Evolutionary conservation across 768 basidiomycete genomes (phyloP).

Genomic region (Grammothele lineata): DNA sequence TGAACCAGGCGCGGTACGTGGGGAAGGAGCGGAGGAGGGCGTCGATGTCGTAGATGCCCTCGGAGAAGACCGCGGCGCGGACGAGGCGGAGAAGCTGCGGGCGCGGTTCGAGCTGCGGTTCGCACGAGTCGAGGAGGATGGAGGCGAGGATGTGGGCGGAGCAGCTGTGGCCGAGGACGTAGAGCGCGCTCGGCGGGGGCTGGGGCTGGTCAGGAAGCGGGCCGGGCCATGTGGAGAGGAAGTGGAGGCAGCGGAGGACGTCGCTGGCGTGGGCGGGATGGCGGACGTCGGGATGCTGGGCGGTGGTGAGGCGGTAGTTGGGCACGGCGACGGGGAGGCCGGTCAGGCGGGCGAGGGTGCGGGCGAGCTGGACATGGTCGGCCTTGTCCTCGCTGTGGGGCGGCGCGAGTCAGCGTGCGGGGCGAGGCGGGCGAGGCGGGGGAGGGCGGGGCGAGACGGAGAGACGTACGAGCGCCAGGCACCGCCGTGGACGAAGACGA

Average conservation of each 20-base stretch:
- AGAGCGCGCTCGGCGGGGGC: constrained; percentile 36
- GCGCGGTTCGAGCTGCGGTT: constrained; percentile 39
- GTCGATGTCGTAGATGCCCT: constrained; percentile 78
- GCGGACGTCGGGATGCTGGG: constrained; percentile 33
- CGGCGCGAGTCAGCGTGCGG: too few species aligned
- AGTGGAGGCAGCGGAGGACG: constrained; percentile 55
- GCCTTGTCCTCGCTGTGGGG: constrained; percentile 75
- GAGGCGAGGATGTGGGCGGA: constrained; percentile 76
- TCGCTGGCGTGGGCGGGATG: constrained; percentile 76
- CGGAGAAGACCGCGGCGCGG: constrained; percentile 58
- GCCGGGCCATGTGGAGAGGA: constrained; percentile 45
- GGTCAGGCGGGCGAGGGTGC: constrained; percentile 44
- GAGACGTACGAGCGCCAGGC: constrained; percentile 72
- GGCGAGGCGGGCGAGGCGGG: constrained; percentile 6
- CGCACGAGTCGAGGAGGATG: constrained; percentile 50
- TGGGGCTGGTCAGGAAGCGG: constrained; percentile 20
- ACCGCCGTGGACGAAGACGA: constrained; percentile 80
- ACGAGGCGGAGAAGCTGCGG: constrained; percentile 38
- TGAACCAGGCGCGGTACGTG: constrained; percentile 64
- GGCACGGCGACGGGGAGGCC: constrained; percentile 60
- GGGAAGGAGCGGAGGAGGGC: constrained; percentile 61
- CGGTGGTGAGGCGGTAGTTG: constrained; percentile 71
- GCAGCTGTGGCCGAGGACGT: constrained; percentile 77
- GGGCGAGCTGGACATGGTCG: constrained; percentile 52
- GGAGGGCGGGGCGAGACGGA: constrained; percentile 2